Percentiles rank a stretch among this genome's conserved stretches.
phyloP scores from a whole-genome alignment of 352 stramenopile genomes.

The Phytophthora pistaciae region DNA sequence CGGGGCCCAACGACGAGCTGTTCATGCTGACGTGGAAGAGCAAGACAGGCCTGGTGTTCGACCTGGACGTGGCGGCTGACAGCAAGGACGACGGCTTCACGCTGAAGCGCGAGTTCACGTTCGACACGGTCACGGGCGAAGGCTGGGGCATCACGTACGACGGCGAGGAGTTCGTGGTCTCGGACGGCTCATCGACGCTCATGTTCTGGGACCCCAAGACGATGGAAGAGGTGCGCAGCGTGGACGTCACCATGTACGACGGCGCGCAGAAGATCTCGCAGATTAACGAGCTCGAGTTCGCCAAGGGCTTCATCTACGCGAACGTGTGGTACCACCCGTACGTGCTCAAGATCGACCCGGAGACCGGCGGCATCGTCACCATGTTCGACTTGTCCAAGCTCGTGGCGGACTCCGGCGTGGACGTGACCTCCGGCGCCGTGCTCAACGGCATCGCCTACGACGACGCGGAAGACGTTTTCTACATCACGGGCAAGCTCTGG shows the following conservation, averaged over 20 bases:
- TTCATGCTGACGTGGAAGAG: slow-evolving; percentile 94
- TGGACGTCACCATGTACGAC: slow-evolving; percentile 69
- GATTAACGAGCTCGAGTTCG: slow-evolving; percentile 96
- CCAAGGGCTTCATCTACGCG: slow-evolving; percentile 92
- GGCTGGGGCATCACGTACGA: slow-evolving; percentile 95
- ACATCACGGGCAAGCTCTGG: slow-evolving; percentile 96
- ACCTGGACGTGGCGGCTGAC: slow-evolving; percentile 49
- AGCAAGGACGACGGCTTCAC: slow-evolving; percentile 27
- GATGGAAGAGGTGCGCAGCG: slow-evolving; percentile 72
- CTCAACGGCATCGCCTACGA: slow-evolving; percentile 96
- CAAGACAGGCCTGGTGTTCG: slow-evolving; percentile 90
- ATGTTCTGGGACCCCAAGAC: slow-evolving; percentile 93
- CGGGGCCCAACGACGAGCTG: slow-evolving; percentile 70
- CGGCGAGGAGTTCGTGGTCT: slow-evolving; percentile 72
- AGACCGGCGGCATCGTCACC: slow-evolving; percentile 81
- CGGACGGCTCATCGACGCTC: slow-evolving; percentile 90
- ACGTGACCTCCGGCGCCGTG: slow-evolving; percentile 69
- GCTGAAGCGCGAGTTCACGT: slow-evolving; percentile 76
- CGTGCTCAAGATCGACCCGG: slow-evolving; percentile 94
- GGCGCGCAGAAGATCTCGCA: slow-evolving; percentile 55
- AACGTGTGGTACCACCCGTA: slow-evolving; percentile 96
- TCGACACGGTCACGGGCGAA: slow-evolving; percentile 80
- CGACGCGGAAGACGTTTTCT: slow-evolving; percentile 89
- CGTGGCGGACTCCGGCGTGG: slow-evolving; percentile 65
- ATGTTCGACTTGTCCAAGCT: slow-evolving; percentile 89